These are phyloP conservation scores for Diversispora epigaea DNA, from an alignment of 192 early-diverging fungal genomes.

Conservation along the genomic window DNA sequence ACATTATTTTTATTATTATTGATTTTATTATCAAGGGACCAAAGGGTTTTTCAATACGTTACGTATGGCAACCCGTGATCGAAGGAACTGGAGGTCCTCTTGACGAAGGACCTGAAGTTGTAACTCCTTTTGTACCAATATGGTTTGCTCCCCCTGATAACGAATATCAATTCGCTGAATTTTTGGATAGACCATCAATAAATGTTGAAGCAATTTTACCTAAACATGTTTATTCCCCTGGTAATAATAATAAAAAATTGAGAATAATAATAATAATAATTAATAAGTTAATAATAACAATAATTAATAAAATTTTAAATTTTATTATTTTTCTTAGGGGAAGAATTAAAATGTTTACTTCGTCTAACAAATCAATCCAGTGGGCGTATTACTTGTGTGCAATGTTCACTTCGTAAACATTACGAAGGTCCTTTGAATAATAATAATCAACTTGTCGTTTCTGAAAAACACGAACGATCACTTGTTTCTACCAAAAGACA, in stretches of 20 bases:
- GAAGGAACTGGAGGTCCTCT: constrained; percentile 22
- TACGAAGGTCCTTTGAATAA: constrained; percentile 46
- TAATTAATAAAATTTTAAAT: no score
- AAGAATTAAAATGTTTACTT: constrained; percentile 31
- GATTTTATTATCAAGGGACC: constrained; percentile 30
- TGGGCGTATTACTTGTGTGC: constrained; percentile 28
- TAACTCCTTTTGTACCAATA: constrained; percentile 40
- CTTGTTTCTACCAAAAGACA: constrained; percentile 26
- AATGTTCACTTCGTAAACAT: constrained; percentile 47
- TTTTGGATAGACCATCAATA: constrained; percentile 34
- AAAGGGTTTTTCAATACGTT: constrained; percentile 11
- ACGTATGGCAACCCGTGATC: constrained; percentile 9
- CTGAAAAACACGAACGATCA: constrained; percentile 39
- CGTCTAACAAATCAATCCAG: constrained; percentile 25
- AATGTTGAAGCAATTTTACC: constrained; percentile 40
- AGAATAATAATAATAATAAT: no score
- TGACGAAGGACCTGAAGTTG: constrained; percentile 39
- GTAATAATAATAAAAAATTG: constrained; percentile 33
- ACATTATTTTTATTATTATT: background rate
- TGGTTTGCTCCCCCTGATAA: constrained; percentile 38
- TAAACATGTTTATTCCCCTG: constrained; percentile 41
- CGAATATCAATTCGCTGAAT: constrained; percentile 36
- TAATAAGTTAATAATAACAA: no score
- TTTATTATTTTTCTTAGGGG: background rate
- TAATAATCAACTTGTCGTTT: constrained; percentile 33